These are phyloP conservation scores for Botrytis galanthina DNA, from an alignment of 2,329 filamentous ascomycete species.

Conservation along the genomic window DNA sequence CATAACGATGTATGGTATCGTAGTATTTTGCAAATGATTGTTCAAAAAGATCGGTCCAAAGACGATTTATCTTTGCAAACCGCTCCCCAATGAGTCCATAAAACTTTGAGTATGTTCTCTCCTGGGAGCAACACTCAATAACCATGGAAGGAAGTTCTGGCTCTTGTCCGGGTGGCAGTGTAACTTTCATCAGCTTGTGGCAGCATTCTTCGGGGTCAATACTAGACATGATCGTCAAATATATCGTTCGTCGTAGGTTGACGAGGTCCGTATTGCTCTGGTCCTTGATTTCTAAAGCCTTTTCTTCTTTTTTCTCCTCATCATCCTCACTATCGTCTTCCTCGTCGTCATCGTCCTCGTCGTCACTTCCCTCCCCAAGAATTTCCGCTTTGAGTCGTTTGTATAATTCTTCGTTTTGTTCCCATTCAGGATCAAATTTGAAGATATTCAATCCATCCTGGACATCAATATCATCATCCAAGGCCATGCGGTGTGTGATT, in stretches of 20 bases:
- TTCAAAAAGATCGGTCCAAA: conserved; percentile 93
- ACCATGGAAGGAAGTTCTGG: conserved; percentile 94
- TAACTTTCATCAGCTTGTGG: conserved; percentile 95
- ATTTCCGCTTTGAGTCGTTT: conserved; percentile 90
- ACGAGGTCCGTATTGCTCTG: conserved; percentile 95
- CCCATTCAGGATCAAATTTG: conserved; percentile 87
- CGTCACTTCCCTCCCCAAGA: conserved; percentile 85
- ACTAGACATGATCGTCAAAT: conserved; percentile 95
- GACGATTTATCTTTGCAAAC: conserved; percentile 91
- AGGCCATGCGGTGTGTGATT: conserved; percentile 80
- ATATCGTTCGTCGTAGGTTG: conserved; percentile 89
- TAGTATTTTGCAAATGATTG: conserved; percentile 90
- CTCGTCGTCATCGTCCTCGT: conserved; percentile 65
- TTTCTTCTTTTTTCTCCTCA: conserved; percentile 74
- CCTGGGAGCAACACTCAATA: conserved; percentile 93
- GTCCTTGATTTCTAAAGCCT: conserved; percentile 93
- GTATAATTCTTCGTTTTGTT: conserved; percentile 88
- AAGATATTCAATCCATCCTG: conserved; percentile 93
- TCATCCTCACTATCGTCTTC: conserved; percentile 66
- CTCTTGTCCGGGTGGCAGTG: conserved; percentile 82
- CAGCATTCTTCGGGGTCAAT: conserved; percentile 95
- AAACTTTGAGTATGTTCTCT: conserved; percentile 96
- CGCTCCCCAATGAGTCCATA: conserved; percentile 92
- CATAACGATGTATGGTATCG: conserved; percentile 94
- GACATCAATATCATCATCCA: conserved; percentile 81